Base-by-base conservation (phyloP, 2,329 filamentous ascomycete genomes). In the Colletotrichum tropicale region DNA sequence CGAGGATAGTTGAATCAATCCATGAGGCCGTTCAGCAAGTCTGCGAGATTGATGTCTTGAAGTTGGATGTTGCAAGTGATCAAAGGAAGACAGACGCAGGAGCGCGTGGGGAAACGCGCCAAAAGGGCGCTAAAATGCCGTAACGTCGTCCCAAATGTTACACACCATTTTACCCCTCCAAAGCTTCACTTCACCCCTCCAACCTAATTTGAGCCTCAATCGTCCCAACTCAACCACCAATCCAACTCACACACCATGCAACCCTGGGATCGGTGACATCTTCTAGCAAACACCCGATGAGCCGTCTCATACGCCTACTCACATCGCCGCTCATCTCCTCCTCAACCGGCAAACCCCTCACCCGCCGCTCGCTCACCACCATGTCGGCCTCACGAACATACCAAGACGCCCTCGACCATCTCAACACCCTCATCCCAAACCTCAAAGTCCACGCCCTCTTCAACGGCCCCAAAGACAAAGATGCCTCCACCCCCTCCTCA, bases 401-500 rank as follows among this genome's bases (percentile, higher is more conserved):
- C 71, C 24, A 62, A 48, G 75, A 74, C 36, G 74, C 76, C 67
- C 67, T 77, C n/a, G 38, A 10, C 36, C 74, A 52, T 21, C 71
- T 77, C 26, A 72, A 77, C 71, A 76, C 69, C 58, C 76, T 77
- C 65, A 75, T 77, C 67, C 76, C 76, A 3, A 77, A 77, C 58
- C 75, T 74, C 48, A 73, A 74, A 26, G 18, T 77, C 60, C 75
- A 76, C 36, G 75, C 76, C 68, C 75, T 77, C 65, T 77, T 77
- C 68, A 66, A 69, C 66, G 16, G 24, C 56, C 32, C 55, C 26
- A 62, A 36, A 2, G n/a, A 38, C n/a, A 13, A 18, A 38, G 26
- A 61, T 61, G 71, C n/a, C 55, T 24, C 48, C 18, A 21, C 28
- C 26, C 18, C 38, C 5, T 48, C 38, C 5, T 48, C 38, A 6